Conservation (phyloP, 2,329 filamentous ascomycete genomes). For the Colletotrichum karsti region DNA sequence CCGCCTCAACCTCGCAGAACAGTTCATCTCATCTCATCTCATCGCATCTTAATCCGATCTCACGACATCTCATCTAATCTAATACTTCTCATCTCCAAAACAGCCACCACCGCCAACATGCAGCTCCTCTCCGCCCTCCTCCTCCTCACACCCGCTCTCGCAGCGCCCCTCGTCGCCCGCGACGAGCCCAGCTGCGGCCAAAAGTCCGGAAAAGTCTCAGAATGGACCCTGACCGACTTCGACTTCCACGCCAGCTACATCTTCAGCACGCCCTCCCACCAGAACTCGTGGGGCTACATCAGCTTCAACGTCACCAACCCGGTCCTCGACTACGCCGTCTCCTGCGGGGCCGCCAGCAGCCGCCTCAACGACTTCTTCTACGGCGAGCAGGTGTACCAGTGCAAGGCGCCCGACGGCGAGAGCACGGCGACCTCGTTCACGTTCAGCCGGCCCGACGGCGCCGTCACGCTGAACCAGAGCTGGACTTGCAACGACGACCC, state of each 20-base stretch:
- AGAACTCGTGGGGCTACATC: conserved; percentile 56
- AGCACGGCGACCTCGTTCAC: conserved; percentile 48
- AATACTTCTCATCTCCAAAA: neutral
- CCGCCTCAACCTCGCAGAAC: neutral
- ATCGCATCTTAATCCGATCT: neutral
- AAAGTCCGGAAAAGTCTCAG: conserved; percentile 29
- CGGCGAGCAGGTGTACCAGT: conserved; percentile 53
- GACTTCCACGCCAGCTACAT: conserved; percentile 57
- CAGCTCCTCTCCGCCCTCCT: conserved; percentile 17
- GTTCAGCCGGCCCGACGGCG: conserved; percentile 45
- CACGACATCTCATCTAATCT: neutral
- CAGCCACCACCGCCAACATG: neutral
- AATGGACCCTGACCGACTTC: conserved; percentile 54
- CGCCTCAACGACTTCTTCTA: conserved; percentile 60
- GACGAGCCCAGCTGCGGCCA: conserved; percentile 3
- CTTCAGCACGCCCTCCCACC: conserved; percentile 61
- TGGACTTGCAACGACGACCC: conserved; percentile 56
- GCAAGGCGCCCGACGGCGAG: conserved; percentile 42
- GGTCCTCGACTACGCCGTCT: conserved; percentile 44
- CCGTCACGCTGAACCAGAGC: conserved; percentile 55
- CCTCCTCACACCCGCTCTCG: conserved; percentile 17
- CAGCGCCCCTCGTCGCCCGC: conserved; percentile 15
- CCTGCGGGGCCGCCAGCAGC: conserved; percentile 50
- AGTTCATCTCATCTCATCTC: neutral
- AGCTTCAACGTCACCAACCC: conserved; percentile 60